Base-by-base conservation (phyloP, 2,329 filamentous ascomycete genomes). In the Fusarium circinatum region DNA sequence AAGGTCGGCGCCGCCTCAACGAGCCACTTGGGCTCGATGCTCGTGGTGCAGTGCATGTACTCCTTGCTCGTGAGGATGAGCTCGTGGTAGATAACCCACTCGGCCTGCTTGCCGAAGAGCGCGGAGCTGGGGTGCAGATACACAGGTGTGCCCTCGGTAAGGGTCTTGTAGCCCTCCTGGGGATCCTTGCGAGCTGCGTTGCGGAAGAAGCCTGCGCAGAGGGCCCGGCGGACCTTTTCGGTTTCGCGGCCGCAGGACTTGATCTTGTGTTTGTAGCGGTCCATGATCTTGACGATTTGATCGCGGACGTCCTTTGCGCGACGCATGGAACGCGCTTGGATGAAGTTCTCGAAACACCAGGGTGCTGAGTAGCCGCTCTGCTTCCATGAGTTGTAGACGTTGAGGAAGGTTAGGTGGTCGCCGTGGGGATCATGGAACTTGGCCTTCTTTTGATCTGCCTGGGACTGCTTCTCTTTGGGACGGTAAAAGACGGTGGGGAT, bases 321-420 rank as follows among this genome's bases (percentile, higher is more conserved):
- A 66, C 91, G 90, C 89, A 99, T 98, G 39, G 91, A 92, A 5
- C 95, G 90, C 9, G 94, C 95, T 80, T 98, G 95, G 80, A 99
- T 96, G 81, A 97, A 99, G 83, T 99, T 98, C 80, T 99, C 97
- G 76, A 94, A 96, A 80, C 96, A 98, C 96, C 96, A 99, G 0
- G 95, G 91, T 65, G 91, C 94, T 56, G 91, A 93, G 83, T 90
- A 97, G 12, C 92, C 92, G 71, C 91, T 93, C 49, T 92, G 88
- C 82, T 98, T 98, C 96, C 96, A 99, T n/a, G 90, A 91, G 79
- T 98, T 98, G 85, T 97, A 99, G 2, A 99, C 95, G 77, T 99
- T 99, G 48, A 99, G 89, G 0, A 98, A 87, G 0, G 96, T 99
- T 18, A 99, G 87, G 79, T 99, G 96, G 80, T 99, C 96, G 59